Evolutionary conservation across 768 basidiomycete genomes (phyloP).

Genomic region (Suillus discolor): DNA sequence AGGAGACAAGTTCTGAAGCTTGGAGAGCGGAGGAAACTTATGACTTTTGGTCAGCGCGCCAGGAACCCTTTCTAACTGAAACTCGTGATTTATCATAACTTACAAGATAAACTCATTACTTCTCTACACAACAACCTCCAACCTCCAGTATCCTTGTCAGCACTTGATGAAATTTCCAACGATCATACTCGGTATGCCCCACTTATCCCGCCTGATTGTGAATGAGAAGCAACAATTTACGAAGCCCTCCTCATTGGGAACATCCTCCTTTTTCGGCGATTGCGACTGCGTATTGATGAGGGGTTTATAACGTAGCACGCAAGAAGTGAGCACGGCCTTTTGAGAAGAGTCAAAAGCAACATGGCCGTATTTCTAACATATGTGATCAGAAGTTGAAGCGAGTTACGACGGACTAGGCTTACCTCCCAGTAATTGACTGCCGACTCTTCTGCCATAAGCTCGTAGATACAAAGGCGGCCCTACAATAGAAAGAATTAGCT

Average conservation of each 20-base stretch:
- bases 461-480: constrained; percentile 94
- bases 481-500: constrained; percentile 29
- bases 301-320: constrained; percentile 83
- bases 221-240: constrained; percentile 93
- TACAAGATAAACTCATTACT: constrained; percentile 4
- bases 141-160: constrained; percentile 26
- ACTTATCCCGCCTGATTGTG: constrained; percentile 81
- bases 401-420: constrained; percentile 17
- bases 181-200: constrained; percentile 89
- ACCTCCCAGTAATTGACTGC: constrained; percentile 99
- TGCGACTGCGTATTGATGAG: constrained; percentile 44
- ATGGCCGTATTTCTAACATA: constrained; percentile 86
- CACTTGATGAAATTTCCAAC: constrained; percentile 88
- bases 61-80: background rate
- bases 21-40: background rate
- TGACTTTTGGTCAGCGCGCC: background rate
- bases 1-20: background rate
- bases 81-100: background rate
- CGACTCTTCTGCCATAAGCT: constrained; percentile 96
- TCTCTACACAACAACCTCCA: constrained; percentile 7
- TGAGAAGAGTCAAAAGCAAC: constrained; percentile 92
- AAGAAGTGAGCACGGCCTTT: constrained; percentile 92
- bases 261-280: constrained; percentile 32
- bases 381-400: background rate
- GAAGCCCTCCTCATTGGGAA: constrained; percentile 65